A percentile compares a stretch with the other conserved stretches of the same genome.
Conservation (phyloP, 139 green algal genomes). For the Chlamydomonas urium region DNA sequence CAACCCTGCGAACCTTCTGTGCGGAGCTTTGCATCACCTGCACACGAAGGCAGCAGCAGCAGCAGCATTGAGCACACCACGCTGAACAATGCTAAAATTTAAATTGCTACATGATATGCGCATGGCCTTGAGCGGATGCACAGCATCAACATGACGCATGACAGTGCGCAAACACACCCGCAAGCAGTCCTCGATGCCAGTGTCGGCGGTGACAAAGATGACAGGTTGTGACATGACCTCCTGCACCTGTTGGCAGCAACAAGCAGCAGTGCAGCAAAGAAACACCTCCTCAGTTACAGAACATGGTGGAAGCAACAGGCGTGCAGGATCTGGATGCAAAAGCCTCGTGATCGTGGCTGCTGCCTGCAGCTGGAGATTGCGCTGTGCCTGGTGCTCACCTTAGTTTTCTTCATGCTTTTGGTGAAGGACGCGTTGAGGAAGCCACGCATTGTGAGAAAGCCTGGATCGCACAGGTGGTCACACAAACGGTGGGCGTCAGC, state of each 20-base stretch:
- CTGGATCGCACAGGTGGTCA: conserved; percentile 22
- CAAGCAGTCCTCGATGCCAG: not conserved
- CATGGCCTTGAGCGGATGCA: not conserved
- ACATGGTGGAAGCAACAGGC: not conserved
- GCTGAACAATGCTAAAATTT: not conserved
- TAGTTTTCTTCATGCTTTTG: conserved; percentile 15
- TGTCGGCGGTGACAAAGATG: not conserved
- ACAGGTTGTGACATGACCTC: not conserved
- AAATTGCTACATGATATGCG: not conserved
- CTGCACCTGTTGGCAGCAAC: not conserved
- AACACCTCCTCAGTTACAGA: not conserved
- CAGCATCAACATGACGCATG: not conserved
- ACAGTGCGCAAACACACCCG: not conserved
- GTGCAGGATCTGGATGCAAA: not conserved
- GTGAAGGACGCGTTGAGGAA: conserved; percentile 35
- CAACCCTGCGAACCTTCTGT: not conserved
- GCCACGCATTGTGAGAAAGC: conserved; percentile 42
- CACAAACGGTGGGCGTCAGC: too few species aligned
- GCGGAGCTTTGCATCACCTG: conserved; percentile 1
- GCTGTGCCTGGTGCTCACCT: not conserved
- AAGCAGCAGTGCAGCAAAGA: not conserved
- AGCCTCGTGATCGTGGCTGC: not conserved
- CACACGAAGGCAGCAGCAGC: not conserved
- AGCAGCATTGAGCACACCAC: not conserved
- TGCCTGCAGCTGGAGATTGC: not conserved